These are phyloP conservation scores for Apiospora marii DNA, from an alignment of 2,329 filamentous ascomycete genomes.

Conservation along the genomic window DNA sequence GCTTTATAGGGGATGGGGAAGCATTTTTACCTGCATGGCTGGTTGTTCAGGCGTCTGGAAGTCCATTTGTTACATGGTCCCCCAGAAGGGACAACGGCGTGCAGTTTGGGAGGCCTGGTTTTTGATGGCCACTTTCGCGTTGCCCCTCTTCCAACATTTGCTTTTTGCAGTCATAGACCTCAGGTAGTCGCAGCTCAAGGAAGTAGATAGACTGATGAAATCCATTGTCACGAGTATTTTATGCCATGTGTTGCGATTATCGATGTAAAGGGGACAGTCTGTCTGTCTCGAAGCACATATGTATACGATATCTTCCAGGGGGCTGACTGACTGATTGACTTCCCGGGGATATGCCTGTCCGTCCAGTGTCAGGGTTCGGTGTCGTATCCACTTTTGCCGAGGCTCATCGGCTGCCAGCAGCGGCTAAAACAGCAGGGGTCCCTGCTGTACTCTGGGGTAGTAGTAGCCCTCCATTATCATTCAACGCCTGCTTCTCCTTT, in stretches of 20 bases:
- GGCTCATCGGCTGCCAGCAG: conserved; percentile 9
- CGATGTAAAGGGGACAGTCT: not conserved
- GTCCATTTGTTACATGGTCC: conserved; percentile 18
- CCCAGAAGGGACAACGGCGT: conserved; percentile 19
- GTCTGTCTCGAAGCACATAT: not conserved
- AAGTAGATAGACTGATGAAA: conserved; percentile 18
- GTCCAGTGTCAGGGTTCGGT: not conserved
- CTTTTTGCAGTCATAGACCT: conserved; percentile 10
- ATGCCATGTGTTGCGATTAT: not conserved
- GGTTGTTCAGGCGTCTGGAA: conserved; percentile 28
- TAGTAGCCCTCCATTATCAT: not conserved
- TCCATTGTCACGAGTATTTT: not conserved
- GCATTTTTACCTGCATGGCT: conserved; percentile 28
- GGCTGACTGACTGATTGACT: too few species aligned
- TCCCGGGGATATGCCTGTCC: too few species aligned
- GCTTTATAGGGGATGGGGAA: conserved; percentile 20
- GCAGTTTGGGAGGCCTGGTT: conserved; percentile 21
- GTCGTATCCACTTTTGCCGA: conserved; percentile 13
- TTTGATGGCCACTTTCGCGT: not conserved
- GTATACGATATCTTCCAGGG: too few species aligned
- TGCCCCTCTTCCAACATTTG: not conserved
- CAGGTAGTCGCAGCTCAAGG: not conserved
- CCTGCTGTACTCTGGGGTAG: not conserved
- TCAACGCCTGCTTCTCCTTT: not conserved
- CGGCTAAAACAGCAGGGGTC: conserved; percentile 1